Percentiles rank a stretch among this genome's conserved stretches.
phyloP scores from a whole-genome alignment of 1,284 basidiomycete genomes.

The Porphyrellus sp. region DNA sequence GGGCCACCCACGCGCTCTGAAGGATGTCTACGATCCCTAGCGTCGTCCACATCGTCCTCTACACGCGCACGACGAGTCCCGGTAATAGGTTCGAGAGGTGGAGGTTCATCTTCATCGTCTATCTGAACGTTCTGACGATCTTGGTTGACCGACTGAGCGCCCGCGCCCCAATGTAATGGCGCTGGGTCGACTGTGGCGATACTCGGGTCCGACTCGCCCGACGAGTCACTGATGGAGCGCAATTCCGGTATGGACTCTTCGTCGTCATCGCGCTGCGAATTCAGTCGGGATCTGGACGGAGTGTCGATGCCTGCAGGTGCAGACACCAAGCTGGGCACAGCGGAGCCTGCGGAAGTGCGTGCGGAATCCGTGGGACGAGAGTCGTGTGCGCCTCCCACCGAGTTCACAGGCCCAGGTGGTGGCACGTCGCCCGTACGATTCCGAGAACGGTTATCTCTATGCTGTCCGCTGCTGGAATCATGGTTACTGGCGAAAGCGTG shows the following conservation, averaged over 20 bases:
- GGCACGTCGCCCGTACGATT: conserved; percentile 1
- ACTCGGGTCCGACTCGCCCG: conserved; percentile 30
- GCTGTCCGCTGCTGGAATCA: conserved; percentile 1
- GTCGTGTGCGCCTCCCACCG: not conserved
- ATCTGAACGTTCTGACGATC: conserved; percentile 33
- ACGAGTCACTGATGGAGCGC: conserved; percentile 39
- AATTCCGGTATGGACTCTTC: conserved; percentile 42
- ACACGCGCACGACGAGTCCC: conserved; percentile 47
- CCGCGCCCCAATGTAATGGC: conserved; percentile 4
- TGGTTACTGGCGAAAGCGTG: conserved; percentile 27
- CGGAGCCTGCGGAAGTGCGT: conserved; percentile 8
- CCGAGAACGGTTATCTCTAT: not conserved
- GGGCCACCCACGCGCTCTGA: conserved; percentile 40
- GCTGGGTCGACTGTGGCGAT: conserved; percentile 36
- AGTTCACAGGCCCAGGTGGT: conserved; percentile 4
- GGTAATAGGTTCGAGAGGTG: conserved; percentile 25
- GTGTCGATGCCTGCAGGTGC: conserved; percentile 6
- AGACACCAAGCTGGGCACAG: not conserved
- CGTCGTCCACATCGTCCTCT: conserved; percentile 53
- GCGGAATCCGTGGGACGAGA: conserved; percentile 3
- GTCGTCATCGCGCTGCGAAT: conserved; percentile 24
- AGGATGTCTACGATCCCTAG: conserved; percentile 57
- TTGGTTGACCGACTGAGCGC: conserved; percentile 23
- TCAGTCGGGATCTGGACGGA: conserved; percentile 3
- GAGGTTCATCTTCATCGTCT: conserved; percentile 30